These are phyloP conservation scores for Centella asiatica DNA, from an alignment of 129 eudicot species.

Conservation along the genomic window DNA sequence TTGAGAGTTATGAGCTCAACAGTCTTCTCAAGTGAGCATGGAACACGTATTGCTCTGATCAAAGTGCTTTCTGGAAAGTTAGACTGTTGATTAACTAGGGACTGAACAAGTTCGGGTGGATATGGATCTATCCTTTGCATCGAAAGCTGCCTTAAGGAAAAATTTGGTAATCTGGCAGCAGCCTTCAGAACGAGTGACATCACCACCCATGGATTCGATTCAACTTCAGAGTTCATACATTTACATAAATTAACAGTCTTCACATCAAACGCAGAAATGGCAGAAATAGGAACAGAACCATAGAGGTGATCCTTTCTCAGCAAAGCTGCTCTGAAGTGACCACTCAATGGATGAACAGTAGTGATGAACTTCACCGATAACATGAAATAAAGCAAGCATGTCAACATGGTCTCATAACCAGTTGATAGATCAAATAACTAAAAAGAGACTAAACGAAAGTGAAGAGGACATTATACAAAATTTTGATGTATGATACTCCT, in stretches of 20 bases:
- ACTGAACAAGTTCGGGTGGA: slow-evolving; percentile 43
- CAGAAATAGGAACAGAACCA: slow-evolving; percentile 63
- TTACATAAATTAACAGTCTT: slow-evolving; percentile 67
- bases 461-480: not conserved
- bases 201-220: slow-evolving; percentile 42
- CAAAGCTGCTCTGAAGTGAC: slow-evolving; percentile 77
- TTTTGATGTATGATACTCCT: too few relatives aligned
- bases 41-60: slow-evolving; percentile 46
- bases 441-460: not conserved
- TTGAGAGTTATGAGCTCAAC: slow-evolving; percentile 44
- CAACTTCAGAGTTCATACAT: slow-evolving; percentile 51
- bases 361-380: slow-evolving; percentile 60
- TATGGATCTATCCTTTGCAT: slow-evolving; percentile 48
- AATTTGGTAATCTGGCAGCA: slow-evolving; percentile 39
- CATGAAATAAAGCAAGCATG: not conserved
- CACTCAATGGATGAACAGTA: slow-evolving; percentile 62
- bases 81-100: slow-evolving; percentile 26
- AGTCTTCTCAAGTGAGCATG: slow-evolving; percentile 36
- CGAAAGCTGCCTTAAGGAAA: slow-evolving; percentile 46
- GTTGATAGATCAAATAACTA: not conserved
- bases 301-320: slow-evolving; percentile 53
- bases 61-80: slow-evolving; percentile 23
- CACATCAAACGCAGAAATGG: slow-evolving; percentile 50
- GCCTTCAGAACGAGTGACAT: slow-evolving; percentile 41
- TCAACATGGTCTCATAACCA: not conserved